phyloP scores from a whole-genome alignment of 192 early-diverging fungal species.

The Phycomyces nitens region DNA sequence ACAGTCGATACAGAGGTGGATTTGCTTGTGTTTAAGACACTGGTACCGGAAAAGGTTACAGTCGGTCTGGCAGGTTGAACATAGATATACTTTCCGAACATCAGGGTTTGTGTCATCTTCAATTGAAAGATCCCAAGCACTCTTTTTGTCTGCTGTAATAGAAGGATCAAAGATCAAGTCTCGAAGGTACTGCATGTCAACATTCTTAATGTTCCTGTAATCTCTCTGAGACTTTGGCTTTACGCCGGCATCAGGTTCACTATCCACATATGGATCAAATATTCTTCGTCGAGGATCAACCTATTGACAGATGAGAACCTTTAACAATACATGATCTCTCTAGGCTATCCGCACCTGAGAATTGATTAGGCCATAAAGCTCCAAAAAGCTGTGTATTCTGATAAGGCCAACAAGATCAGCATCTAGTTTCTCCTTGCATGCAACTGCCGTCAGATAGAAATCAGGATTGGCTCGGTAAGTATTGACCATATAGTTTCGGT shows the following conservation, averaged over 20 bases:
- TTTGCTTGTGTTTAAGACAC: conserved; percentile 62
- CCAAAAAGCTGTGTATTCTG: conserved; percentile 91
- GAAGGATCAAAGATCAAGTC: conserved; percentile 34
- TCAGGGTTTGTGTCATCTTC: conserved; percentile 44
- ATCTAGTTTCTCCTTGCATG: conserved; percentile 87
- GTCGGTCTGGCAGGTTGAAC: conserved; percentile 81
- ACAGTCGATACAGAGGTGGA: conserved; percentile 85
- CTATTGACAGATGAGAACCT: conserved; percentile 34
- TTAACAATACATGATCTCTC: no score
- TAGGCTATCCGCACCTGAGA: conserved; percentile 65
- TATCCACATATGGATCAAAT: conserved; percentile 87
- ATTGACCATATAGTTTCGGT: conserved; percentile 94
- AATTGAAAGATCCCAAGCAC: conserved; percentile 20
- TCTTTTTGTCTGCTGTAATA: conserved; percentile 40
- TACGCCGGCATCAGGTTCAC: conserved; percentile 85
- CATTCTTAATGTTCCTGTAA: conserved; percentile 13
- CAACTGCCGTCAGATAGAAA: conserved; percentile 93
- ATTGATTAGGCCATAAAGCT: conserved; percentile 95
- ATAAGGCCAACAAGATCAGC: conserved; percentile 94
- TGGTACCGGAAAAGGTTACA: conserved; percentile 82
- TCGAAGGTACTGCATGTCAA: conserved; percentile 21
- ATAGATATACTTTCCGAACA: conserved; percentile 50
- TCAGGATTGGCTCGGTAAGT: conserved; percentile 88
- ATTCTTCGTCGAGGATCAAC: conserved; percentile 89
- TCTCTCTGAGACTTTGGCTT: conserved; percentile 49